Evolutionary conservation across 352 stramenopile genomes (phyloP), one percentile per base, ranked within the genome.

Genomic region (Phytophthora sojae): DNA sequence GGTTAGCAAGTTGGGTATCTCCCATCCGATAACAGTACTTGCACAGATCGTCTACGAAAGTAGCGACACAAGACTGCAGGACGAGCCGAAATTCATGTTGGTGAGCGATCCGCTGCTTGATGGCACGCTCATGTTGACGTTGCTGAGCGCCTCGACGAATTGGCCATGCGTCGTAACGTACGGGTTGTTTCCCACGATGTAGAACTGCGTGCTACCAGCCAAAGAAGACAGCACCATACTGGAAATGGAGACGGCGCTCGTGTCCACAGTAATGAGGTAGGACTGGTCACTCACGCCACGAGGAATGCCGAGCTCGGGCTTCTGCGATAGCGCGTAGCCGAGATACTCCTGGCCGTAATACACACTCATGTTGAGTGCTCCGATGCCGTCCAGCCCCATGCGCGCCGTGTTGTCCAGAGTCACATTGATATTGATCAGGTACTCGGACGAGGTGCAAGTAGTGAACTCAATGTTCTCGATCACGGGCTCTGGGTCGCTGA

Each of bases 261-360:
- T 75, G 26, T 74, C 53, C 58, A 91, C 67, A 6, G 74, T 80
- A 17, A 89, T 45, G 53, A 83, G 66, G 53, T 82, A 88, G 17
- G 73, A 53, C 69, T 90, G 81, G 26, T 79, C 49, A 45, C 55
- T 81, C n/a, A 75, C 29, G 4, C 85, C 85, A n/a, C 85, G 80
- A 26, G 82, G 82, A 21, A 90, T 75, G 7, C 82, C 82, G 26
- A 82, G 53, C 17, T 79, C 63, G 12, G 82, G 72, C 5, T 83
- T 63, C 21, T 66, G 60, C 21, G 82, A 89, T 15, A 89, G 19
- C 0, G 81, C 81, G 69, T 88, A 90, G 60, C 85, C 85, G 25
- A 93, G 63, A 57, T 89, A 92, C 17, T 86, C 60, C 23, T 89
- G 57, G 6, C 75, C 64, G 61, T 85, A 86, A 77, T 91, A 91